Evolutionary conservation across 2,329 filamentous ascomycete genomes (phyloP).

Genomic region (Sphaerulina vaccinii): DNA sequence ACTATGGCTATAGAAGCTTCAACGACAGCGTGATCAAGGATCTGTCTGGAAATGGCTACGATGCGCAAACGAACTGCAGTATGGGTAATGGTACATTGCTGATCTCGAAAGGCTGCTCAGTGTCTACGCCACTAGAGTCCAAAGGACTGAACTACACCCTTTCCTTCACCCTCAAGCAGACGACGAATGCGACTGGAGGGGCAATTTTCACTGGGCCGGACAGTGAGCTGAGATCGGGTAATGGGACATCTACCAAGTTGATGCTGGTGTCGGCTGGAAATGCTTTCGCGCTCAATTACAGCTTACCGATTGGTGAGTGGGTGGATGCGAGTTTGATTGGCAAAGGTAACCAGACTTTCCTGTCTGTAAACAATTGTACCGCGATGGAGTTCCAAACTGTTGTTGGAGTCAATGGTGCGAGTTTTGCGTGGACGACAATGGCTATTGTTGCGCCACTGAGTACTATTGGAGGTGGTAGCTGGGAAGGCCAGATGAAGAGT

Average conservation of each 20-base stretch:
- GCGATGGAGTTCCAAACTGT: slow-evolving; percentile 46
- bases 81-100: slow-evolving; percentile 12
- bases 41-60: slow-evolving; percentile 43
- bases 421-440: slow-evolving; percentile 45
- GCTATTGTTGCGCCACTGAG: slow-evolving; percentile 49
- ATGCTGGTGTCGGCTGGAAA: slow-evolving; percentile 43
- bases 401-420: slow-evolving; percentile 45
- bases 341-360: slow-evolving; percentile 40
- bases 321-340: slow-evolving; percentile 40
- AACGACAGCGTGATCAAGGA: too few relatives aligned
- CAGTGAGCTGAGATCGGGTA: slow-evolving; percentile 29
- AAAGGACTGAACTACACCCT: slow-evolving; percentile 61
- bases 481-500: slow-evolving; percentile 23
- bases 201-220: slow-evolving; percentile 44
- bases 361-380: slow-evolving; percentile 27
- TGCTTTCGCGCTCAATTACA: slow-evolving; percentile 44
- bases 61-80: slow-evolving; percentile 43
- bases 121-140: slow-evolving; percentile 50
- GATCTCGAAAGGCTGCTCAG: slow-evolving; percentile 40
- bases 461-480: slow-evolving; percentile 39
- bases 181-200: slow-evolving; percentile 43
- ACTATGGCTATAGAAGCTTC: too few relatives aligned
- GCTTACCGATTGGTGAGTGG: slow-evolving; percentile 41
- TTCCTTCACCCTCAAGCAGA: slow-evolving; percentile 46
- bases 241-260: slow-evolving; percentile 30